A percentile compares a stretch with the other conserved stretches of the same genome.
phyloP scores from a whole-genome alignment of 495 filamentous ascomycete genomes.

The Parathielavia appendiculata region DNA sequence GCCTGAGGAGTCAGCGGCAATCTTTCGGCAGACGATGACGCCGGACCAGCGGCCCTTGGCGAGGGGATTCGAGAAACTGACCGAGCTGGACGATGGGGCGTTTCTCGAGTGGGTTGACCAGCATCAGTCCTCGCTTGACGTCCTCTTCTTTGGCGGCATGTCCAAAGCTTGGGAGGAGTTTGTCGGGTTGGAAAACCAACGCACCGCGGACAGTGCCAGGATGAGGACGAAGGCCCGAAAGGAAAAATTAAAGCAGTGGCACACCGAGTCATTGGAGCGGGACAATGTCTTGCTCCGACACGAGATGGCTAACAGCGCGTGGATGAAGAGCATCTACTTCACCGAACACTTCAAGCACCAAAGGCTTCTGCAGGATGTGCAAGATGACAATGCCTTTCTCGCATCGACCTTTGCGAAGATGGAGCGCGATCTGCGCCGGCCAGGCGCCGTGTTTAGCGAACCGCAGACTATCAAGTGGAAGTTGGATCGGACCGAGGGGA shows the following conservation, averaged over 20 bases:
- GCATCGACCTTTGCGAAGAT: conserved; percentile 67
- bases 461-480: conserved; percentile 68
- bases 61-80: conserved; percentile 74
- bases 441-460: conserved; percentile 72
- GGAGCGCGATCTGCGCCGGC: conserved; percentile 64
- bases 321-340: conserved; percentile 90
- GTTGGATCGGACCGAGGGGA: conserved; percentile 89
- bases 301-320: conserved; percentile 76
- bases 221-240: conserved; percentile 64
- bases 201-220: conserved; percentile 65
- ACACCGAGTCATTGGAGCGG: conserved; percentile 55
- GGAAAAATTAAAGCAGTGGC: conserved; percentile 77
- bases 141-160: conserved; percentile 70
- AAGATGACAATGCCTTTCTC: conserved; percentile 76
- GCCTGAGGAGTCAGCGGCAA: conserved; percentile 67
- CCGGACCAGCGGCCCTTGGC: conserved; percentile 67
- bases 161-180: conserved; percentile 81
- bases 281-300: conserved; percentile 72
- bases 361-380: conserved; percentile 79
- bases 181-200: conserved; percentile 69
- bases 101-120: conserved; percentile 87
- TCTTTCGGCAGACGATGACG: conserved; percentile 63
- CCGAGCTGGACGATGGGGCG: conserved; percentile 77
- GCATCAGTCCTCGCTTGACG: conserved; percentile 72
- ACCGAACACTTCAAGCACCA: conserved; percentile 91